Evolutionary conservation across 352 stramenopile genomes (phyloP).

Genomic region (Phytophthora pisi): DNA sequence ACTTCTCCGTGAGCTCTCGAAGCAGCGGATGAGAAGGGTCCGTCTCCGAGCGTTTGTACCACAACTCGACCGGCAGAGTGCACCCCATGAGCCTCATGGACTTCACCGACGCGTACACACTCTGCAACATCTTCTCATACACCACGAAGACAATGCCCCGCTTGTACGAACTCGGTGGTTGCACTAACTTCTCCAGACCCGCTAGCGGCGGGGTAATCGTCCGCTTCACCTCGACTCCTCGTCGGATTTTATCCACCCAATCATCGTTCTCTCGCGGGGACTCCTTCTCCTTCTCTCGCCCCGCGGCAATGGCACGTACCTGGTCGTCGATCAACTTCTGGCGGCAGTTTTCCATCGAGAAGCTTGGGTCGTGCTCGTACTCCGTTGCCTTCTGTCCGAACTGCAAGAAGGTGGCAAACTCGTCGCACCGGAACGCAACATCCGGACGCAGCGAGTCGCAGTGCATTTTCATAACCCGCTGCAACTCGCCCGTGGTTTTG

Average conservation of each 20-base stretch:
- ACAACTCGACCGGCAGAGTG: conserved; percentile 70
- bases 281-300: conserved; percentile 7
- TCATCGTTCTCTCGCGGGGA: conserved; percentile 2
- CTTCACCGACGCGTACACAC: conserved; percentile 56
- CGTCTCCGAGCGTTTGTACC: conserved; percentile 61
- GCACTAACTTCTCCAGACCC: conserved; percentile 9
- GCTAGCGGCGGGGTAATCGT: conserved; percentile 1
- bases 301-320: conserved; percentile 9
- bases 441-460: conserved; percentile 58
- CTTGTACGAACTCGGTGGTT: conserved; percentile 12
- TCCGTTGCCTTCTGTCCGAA: conserved; percentile 43
- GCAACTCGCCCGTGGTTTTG: conserved; percentile 28
- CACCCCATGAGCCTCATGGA: conserved; percentile 47
- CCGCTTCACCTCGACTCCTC: conserved; percentile 12
- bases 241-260: conserved; percentile 27
- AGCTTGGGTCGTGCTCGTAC: conserved; percentile 53
- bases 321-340: conserved; percentile 42
- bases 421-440: conserved; percentile 48
- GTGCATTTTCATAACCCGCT: conserved; percentile 63
- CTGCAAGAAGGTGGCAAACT: conserved; percentile 48
- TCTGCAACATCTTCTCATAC: conserved; percentile 56
- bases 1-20: conserved; percentile 33
- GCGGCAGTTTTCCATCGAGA: conserved; percentile 37
- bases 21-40: conserved; percentile 55
- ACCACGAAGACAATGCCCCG: conserved; percentile 63